Base-by-base conservation (phyloP, 1,139 yeast species). In the Barnettozyma hawaiiensis region DNA sequence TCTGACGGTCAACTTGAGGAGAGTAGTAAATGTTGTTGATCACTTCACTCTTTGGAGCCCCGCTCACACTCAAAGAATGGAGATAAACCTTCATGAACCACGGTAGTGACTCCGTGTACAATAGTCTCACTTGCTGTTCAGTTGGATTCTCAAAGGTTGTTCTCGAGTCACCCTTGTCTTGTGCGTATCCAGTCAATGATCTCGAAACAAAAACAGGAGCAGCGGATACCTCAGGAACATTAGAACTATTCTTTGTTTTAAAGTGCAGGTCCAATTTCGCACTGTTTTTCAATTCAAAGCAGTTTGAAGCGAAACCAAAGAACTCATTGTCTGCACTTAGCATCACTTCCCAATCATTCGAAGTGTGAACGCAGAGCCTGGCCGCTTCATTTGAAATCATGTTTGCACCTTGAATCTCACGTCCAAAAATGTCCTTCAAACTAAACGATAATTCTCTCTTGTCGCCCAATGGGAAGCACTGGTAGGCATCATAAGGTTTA, bases 71-170 rank as follows among this genome's bases (percentile, higher is more conserved):
- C 46, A 89, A 61, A 0, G 96, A 80, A 52, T 86, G 89, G 40
- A 92, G 64, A 57, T 85, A 92, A 4, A 87, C 65, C 52, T 94
- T 76, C 78, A 90, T 82, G 60, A 78, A 92, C 98, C 98, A 92
- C 0, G 99, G 99, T 28, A 89, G 69, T 0, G 89, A 73, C 61
- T 92, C 97, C 55, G 81, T 82, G 54, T 85, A 85, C 2, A 78
- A 66, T 41, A 89, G 69, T 4, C 64, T 63, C 1, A 79, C 73
- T 0, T 73, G 62, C 14, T 63, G 58, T 7, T 67, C 58, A 0
- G 76, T 65, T 1, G 90, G 86, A 58, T 92, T 94, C 18, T 70
- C 67, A 54, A 90, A 75, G 8, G 80, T 84, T 0, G 85, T 76
- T 60, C 97, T 79, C 51, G 92, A 70, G 0, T 97, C 97, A 45